Conservation (phyloP, 2,329 filamentous ascomycete genomes). For the Rutstroemia sp. region DNA sequence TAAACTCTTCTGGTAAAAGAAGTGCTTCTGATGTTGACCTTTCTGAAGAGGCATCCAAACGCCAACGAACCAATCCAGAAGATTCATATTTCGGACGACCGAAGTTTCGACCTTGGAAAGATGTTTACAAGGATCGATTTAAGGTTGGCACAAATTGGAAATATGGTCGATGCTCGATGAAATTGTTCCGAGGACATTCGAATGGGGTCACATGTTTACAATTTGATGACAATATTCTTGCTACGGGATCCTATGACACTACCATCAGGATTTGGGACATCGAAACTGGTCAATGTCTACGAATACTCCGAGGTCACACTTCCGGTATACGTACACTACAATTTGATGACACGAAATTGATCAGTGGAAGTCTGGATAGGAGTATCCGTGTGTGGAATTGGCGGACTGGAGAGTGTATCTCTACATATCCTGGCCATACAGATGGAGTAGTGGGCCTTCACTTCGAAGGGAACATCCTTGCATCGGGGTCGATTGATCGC, state of each 20-base stretch:
- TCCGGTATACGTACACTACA: constrained; percentile 82
- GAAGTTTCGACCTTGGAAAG: constrained; percentile 77
- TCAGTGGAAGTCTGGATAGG: constrained; percentile 81
- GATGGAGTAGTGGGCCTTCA: constrained; percentile 82
- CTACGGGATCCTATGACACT: constrained; percentile 89
- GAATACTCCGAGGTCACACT: constrained; percentile 78
- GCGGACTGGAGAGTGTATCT: constrained; percentile 81
- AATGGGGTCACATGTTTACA: constrained; percentile 69
- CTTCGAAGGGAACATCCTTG: constrained; percentile 77
- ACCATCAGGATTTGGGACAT: constrained; percentile 97
- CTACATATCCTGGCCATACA: constrained; percentile 70
- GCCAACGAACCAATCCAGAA: constrained; percentile 18
- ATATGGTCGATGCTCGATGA: constrained; percentile 79
- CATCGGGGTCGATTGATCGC: constrained; percentile 82
- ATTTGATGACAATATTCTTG: constrained; percentile 82
- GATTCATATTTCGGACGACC: constrained; percentile 32
- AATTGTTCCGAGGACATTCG: constrained; percentile 75
- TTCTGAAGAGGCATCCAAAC: constrained; percentile 18
- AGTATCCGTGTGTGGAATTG: constrained; percentile 96
- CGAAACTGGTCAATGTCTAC: constrained; percentile 75
- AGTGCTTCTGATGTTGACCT: constrained; percentile 15
- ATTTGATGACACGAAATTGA: constrained; percentile 86
- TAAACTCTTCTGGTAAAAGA: constrained; percentile 22
- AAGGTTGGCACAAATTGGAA: constrained; percentile 98
- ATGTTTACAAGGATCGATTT: constrained; percentile 91